Conservation (phyloP, 805 yeast genomes). For the Candida taoyuanica region DNA sequence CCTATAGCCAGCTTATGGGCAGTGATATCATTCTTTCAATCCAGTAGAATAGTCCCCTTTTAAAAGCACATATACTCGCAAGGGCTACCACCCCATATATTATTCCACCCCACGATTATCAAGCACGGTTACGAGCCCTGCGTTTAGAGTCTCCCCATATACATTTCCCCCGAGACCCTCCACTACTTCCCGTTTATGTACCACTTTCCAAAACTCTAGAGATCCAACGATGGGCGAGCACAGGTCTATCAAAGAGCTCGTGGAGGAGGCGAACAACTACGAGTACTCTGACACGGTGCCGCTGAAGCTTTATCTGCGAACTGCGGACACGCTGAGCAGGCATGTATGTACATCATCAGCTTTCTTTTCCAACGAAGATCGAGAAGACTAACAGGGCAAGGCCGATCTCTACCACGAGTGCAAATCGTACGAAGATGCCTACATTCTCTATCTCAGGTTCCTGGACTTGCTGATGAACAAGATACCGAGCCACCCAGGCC, state of each 20-base stretch:
- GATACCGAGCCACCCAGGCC: slow-evolving; percentile 42
- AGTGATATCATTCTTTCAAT: too few species aligned
- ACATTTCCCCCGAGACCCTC: too few species aligned
- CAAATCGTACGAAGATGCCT: slow-evolving; percentile 45
- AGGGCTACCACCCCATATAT: too few species aligned
- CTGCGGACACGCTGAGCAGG: slow-evolving; percentile 42
- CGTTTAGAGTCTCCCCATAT: too few species aligned
- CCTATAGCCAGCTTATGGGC: too few species aligned
- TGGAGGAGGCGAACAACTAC: slow-evolving; percentile 47
- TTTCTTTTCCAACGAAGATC: too few species aligned
- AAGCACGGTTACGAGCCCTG: too few species aligned
- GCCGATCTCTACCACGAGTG: slow-evolving; percentile 42
- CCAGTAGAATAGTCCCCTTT: too few species aligned
- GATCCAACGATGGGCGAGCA: neutral
- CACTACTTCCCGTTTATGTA: too few species aligned
- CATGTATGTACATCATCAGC: slow-evolving; percentile 29
- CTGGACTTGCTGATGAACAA: slow-evolving; percentile 51
- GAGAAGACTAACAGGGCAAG: too few species aligned
- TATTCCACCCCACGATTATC: too few species aligned
- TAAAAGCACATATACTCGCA: too few species aligned
- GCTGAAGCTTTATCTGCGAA: slow-evolving; percentile 49
- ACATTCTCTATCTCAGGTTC: slow-evolving; percentile 51
- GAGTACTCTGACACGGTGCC: slow-evolving; percentile 49
- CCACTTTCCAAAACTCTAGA: neutral
- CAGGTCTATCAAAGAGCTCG: slow-evolving; percentile 31